Conservation (phyloP, 768 basidiomycete genomes). For the Terana coerulea region DNA sequence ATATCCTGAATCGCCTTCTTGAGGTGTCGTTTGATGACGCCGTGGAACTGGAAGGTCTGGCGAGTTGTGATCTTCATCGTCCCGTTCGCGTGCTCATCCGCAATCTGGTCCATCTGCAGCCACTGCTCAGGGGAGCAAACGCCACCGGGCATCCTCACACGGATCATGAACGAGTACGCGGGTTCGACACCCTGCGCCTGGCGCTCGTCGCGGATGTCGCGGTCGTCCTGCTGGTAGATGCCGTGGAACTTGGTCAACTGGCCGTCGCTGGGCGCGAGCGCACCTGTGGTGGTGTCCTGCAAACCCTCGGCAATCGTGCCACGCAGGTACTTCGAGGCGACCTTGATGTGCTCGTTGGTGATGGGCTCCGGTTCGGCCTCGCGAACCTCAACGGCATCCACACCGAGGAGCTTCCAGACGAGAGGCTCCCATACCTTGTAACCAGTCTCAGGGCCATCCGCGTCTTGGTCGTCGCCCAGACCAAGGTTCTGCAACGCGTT, state of each 20-base stretch:
- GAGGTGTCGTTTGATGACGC: constrained; percentile 94
- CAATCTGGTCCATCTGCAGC: constrained; percentile 93
- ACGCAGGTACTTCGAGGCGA: constrained; percentile 87
- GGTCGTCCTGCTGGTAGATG: constrained; percentile 95
- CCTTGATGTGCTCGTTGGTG: constrained; percentile 99
- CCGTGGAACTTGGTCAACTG: constrained; percentile 99
- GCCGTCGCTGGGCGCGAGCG: constrained; percentile 85
- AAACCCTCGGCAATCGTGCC: constrained; percentile 95
- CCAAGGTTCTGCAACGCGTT: constrained; percentile 73
- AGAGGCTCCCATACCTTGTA: constrained; percentile 95
- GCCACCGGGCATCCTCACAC: constrained; percentile 93
- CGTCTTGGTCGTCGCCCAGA: constrained; percentile 95
- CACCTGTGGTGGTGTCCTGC: constrained; percentile 79
- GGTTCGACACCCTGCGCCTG: constrained; percentile 90
- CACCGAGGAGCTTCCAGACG: constrained; percentile 92
- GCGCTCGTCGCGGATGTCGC: constrained; percentile 97
- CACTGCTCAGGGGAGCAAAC: constrained; percentile 92
- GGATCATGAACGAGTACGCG: constrained; percentile 98
- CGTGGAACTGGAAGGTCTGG: constrained; percentile 99
- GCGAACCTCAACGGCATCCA: constrained; percentile 80
- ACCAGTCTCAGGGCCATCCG: constrained; percentile 92
- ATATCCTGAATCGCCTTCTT: constrained; percentile 97
- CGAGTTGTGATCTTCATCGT: constrained; percentile 98
- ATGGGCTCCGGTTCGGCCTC: constrained; percentile 96
- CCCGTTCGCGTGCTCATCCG: constrained; percentile 90